These are phyloP conservation scores for Talaromyces sp. DNA, from an alignment of 2,329 filamentous ascomycete species.

Conservation along the genomic window DNA sequence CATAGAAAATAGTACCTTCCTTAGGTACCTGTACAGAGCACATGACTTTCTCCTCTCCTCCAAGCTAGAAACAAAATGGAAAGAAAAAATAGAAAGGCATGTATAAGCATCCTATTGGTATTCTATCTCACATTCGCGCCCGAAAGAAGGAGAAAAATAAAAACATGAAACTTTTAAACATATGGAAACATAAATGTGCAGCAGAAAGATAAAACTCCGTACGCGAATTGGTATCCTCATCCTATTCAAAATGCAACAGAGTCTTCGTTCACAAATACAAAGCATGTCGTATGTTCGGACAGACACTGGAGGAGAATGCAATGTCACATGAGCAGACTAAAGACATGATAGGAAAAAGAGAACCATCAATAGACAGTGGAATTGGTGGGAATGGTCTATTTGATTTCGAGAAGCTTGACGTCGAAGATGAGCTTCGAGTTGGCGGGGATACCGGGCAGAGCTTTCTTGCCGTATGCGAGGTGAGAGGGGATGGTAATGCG, in stretches of 20 bases:
- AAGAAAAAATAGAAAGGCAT: constrained; percentile 17
- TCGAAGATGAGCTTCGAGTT: constrained; percentile 95
- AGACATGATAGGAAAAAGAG: constrained; percentile 18
- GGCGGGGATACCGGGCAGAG: constrained; percentile 77
- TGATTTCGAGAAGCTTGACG: constrained; percentile 79
- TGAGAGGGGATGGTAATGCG: constrained; percentile 84
- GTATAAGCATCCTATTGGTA: constrained; percentile 19
- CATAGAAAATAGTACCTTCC: background rate
- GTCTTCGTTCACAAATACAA: constrained; percentile 30
- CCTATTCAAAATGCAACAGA: constrained; percentile 31
- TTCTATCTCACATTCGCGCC: constrained; percentile 2
- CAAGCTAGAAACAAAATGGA: background rate
- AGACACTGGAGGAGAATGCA: constrained; percentile 33
- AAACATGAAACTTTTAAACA: constrained; percentile 18
- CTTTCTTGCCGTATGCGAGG: constrained; percentile 85
- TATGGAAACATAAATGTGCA: constrained; percentile 18
- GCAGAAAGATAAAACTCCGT: constrained; percentile 22
- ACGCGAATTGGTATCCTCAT: constrained; percentile 35
- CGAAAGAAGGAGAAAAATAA: background rate
- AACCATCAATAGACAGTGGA: constrained; percentile 8
- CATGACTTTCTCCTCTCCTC: background rate
- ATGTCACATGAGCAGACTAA: constrained; percentile 25
- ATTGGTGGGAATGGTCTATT: constrained; percentile 54
- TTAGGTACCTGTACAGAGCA: background rate
- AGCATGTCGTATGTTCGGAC: constrained; percentile 39